phyloP scores from a whole-genome alignment of 2,329 filamentous ascomycete genomes.

The Lojkania enalia region DNA sequence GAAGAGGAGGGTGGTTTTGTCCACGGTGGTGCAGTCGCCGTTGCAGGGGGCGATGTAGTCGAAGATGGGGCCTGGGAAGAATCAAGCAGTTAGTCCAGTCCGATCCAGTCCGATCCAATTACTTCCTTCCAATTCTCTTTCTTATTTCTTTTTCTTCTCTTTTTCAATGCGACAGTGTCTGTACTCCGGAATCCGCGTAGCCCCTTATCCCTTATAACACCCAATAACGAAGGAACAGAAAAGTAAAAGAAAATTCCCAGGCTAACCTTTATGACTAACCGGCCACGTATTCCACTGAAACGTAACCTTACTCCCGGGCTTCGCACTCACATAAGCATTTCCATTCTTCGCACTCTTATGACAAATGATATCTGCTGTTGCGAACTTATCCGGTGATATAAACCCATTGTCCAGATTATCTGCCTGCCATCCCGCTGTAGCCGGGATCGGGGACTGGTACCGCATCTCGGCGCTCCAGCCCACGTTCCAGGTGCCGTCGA shows the following conservation, averaged over 20 bases:
- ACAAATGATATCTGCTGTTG: conserved; percentile 37
- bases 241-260: background rate
- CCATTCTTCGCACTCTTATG: conserved; percentile 40
- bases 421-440: conserved; percentile 39
- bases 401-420: conserved; percentile 45
- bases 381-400: conserved; percentile 32
- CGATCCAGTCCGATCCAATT: no score
- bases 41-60: conserved; percentile 41
- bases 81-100: conserved; percentile 5
- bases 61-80: conserved; percentile 35
- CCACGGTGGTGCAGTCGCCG: conserved; percentile 28
- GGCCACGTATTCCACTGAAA: conserved; percentile 41
- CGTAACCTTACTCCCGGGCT: conserved; percentile 37
- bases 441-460: conserved; percentile 35
- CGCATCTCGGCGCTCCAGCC: conserved; percentile 37
- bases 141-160: no score
- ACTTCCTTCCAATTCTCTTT: background rate
- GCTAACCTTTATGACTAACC: conserved; percentile 24
- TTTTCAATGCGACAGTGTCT: background rate
- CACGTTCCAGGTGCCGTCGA: conserved; percentile 31
- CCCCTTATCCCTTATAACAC: no score
- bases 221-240: no score
- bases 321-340: conserved; percentile 35
- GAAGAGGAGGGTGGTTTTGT: conserved; percentile 29
- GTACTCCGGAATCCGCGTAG: background rate